Base-by-base conservation (phyloP, 208 protist species). In the Trypanosoma cruzi region DNA sequence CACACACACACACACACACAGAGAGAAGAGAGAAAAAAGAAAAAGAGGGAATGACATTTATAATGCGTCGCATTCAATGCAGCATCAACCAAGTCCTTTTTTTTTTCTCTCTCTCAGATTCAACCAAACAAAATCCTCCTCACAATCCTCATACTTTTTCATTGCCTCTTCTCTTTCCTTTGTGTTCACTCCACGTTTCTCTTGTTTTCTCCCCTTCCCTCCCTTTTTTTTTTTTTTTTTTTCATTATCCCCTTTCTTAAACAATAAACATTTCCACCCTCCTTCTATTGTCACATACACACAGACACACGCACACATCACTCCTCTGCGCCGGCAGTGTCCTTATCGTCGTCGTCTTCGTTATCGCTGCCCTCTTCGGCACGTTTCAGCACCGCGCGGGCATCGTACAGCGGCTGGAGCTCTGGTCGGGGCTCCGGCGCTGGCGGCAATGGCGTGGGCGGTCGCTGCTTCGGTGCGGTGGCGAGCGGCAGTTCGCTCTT, bases 371-470 rank as follows among this genome's bases (percentile, higher is more conserved):
- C 84, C 22, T 77, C 79, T 49, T 90, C 81, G 0, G 77, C 84
- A 26, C 75, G 67, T 40, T 83, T 68, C 61, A 84, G 80, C 26
- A 71, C 84, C 8, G 68, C 78, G 68, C 86, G 84, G 14, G 85
- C 88, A n/a, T 77, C 80, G 64, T 89, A 93, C 20, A 96, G 68
- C 7, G 88, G 88, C 71, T 96, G 84, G 20, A 97, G 72, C 46
- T 92, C 84, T 5, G 92, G 92, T 11, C 92, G 67, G 16, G 88
- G 84, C 76, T 91, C 79, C 24, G 86, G 74, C 16, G 71, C 49
- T 13, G 92, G 92, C 34, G 83, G 81, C n/a, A 86, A 60, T 49
- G 92, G 92, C 24, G 92, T 97, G 0, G 92, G 89, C 22, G 92
- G 87, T 0, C 92, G 82, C 76, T 94, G 89, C 49, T 74, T 69